phyloP scores from a whole-genome alignment of 306 rosid species.

The Castanopsis chinensis region DNA sequence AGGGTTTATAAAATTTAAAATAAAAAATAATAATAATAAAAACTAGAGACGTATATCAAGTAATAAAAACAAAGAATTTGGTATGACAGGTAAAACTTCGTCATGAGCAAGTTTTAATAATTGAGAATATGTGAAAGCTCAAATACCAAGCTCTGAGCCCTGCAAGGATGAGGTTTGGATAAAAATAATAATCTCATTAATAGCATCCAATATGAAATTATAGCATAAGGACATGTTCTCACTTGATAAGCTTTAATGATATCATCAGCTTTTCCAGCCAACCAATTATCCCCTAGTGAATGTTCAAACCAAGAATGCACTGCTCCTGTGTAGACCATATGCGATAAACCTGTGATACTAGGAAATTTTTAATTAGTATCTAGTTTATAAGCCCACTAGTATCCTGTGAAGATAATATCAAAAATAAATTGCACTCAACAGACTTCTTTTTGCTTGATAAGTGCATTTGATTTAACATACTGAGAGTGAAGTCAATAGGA shows the following conservation, averaged over 20 bases:
- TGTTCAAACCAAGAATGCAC: slow-evolving; percentile 55
- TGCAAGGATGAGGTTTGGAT: slow-evolving; percentile 15
- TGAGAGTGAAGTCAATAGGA: background rate
- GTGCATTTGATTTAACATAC: background rate
- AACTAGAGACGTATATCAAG: background rate
- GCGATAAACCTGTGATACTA: slow-evolving; percentile 34
- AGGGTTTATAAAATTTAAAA: too few species aligned
- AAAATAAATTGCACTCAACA: background rate
- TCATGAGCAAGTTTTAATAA: slow-evolving; percentile 53
- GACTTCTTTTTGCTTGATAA: background rate
- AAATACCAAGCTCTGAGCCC: slow-evolving; percentile 47
- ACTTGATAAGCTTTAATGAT: slow-evolving; percentile 38
- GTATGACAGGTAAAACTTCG: slow-evolving; percentile 15
- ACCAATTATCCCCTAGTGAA: slow-evolving; percentile 34
- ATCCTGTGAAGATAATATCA: background rate
- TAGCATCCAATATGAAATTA: background rate
- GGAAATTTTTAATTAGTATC: background rate
- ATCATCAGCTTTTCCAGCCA: slow-evolving; percentile 45
- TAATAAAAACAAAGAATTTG: slow-evolving; percentile 17
- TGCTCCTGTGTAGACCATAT: slow-evolving; percentile 56
- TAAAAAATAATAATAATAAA: too few species aligned
- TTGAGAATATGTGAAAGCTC: slow-evolving; percentile 34
- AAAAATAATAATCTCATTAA: slow-evolving; percentile 20
- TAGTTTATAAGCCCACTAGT: slow-evolving; percentile 15
- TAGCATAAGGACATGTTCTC: background rate